Evolutionary conservation across 345 rosid species (phyloP), one percentile per base, ranked within the genome.

Genomic region (Psidium guajava): DNA sequence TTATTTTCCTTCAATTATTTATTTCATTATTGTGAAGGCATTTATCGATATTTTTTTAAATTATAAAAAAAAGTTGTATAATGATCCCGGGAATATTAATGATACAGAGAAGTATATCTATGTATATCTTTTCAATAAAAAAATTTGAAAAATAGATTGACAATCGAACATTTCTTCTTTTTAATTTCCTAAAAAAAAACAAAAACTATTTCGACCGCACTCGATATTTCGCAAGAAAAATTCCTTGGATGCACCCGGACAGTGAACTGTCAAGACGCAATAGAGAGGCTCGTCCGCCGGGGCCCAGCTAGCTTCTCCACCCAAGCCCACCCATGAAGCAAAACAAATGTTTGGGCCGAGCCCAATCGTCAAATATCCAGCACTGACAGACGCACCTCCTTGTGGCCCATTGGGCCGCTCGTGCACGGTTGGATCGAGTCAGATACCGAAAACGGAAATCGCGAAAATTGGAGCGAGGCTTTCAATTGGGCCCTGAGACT

Each of bases 241-340:
- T 1, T 59, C 8, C 8, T 61, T 18, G 44, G 4, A 8, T 32
- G 3, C 9, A 1, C 24, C 24, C 1, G 6, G 44, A 32, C 44
- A 18, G 24, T 24, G 0, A 4, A 10, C 47, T 0, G 2, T 32
- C 10, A 22, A 22, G 11, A 32, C 1, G 0, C 6, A 0, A 8
- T 32, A 32, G 44, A 16, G 44, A 15, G 11, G 75, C 16, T 64
- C 75, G 21, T 64, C 1, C 1, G 6, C 42, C 42, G 0, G 1
- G 44, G 75, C 22, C 42, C 47, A 0, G 77, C 47, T 18, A 69
- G 77, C 44, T 18, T 32, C 77, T 32, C 18, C 77, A 5, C 77
- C 3, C 3, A 69, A 18, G 77, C 77, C 77, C 77, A 16, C 24
- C 22, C 44, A 36, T 18, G 24, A 32, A 7, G 42, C 13, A 9